phyloP scores from a whole-genome alignment of 2,329 filamentous ascomycete genomes.

The Mycosphaerella sp. region DNA sequence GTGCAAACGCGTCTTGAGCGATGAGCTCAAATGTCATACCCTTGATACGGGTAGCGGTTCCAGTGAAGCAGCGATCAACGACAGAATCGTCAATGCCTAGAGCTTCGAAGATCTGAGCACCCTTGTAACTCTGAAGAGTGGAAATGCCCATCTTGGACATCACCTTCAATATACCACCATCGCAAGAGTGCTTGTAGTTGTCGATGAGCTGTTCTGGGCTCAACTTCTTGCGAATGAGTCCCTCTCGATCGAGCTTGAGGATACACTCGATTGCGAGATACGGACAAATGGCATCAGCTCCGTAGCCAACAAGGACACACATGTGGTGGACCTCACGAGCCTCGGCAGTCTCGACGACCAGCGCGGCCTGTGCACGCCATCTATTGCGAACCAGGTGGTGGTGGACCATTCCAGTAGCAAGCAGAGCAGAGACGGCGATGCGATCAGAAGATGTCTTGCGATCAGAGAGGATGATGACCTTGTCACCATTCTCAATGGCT shows the following conservation, averaged over 20 bases:
- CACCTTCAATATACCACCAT: slow-evolving; percentile 94
- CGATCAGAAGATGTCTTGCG: slow-evolving; percentile 76
- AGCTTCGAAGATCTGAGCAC: slow-evolving; percentile 95
- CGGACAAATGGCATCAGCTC: slow-evolving; percentile 88
- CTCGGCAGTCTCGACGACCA: slow-evolving; percentile 88
- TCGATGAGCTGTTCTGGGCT: slow-evolving; percentile 74
- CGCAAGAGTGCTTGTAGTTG: slow-evolving; percentile 96
- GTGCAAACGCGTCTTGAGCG: slow-evolving; percentile 86
- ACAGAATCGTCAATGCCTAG: slow-evolving; percentile 88
- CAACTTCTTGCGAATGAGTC: slow-evolving; percentile 84
- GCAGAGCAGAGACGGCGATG: slow-evolving; percentile 75
- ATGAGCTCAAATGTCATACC: slow-evolving; percentile 91
- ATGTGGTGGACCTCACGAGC: slow-evolving; percentile 97
- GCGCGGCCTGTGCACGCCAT: slow-evolving; percentile 81
- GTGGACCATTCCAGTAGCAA: slow-evolving; percentile 90
- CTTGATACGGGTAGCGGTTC: slow-evolving; percentile 88
- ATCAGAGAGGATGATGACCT: slow-evolving; percentile 83
- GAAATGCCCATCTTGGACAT: slow-evolving; percentile 99
- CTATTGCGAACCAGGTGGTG: slow-evolving; percentile 94
- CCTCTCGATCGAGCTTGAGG: slow-evolving; percentile 90
- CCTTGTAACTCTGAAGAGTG: slow-evolving; percentile 92
- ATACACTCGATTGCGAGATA: slow-evolving; percentile 96
- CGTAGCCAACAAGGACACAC: slow-evolving; percentile 95
- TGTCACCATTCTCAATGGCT: slow-evolving; percentile 75
- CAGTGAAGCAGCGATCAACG: slow-evolving; percentile 89